A percentile compares a stretch with the other conserved stretches of the same genome.
phyloP scores from a whole-genome alignment of 768 basidiomycete species.

The Xerocomus potaroensis region DNA sequence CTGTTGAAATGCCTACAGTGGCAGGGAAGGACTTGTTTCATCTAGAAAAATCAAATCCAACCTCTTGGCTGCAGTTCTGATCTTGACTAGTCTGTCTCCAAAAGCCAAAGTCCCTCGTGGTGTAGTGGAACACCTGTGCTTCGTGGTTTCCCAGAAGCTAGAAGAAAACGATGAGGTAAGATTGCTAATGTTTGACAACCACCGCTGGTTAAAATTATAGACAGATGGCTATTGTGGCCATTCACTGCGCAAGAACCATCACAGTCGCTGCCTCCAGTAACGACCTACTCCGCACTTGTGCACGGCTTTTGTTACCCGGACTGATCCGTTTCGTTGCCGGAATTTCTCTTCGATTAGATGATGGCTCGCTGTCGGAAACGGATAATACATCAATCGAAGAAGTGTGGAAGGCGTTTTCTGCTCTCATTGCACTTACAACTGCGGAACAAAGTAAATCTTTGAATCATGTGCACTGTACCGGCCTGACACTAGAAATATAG shows the following conservation, averaged over 20 bases:
- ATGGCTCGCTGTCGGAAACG: conserved; percentile 51
- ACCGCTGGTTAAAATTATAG: conserved; percentile 1
- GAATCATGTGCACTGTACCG: background rate
- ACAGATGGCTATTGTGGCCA: conserved; percentile 78
- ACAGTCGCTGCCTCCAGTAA: conserved; percentile 69
- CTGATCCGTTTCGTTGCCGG: conserved; percentile 78
- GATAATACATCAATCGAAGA: conserved; percentile 66
- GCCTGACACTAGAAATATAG: conserved; percentile 35
- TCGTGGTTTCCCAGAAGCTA: conserved; percentile 78
- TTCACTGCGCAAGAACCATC: conserved; percentile 86
- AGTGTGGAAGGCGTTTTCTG: conserved; percentile 75
- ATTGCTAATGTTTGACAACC: conserved; percentile 9
- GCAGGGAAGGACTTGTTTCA: conserved; percentile 72
- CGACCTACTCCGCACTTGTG: conserved; percentile 64
- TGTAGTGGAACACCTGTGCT: conserved; percentile 81
- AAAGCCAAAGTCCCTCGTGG: conserved; percentile 63
- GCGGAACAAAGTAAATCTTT: conserved; percentile 58
- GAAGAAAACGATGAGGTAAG: conserved; percentile 63
- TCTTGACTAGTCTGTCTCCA: conserved; percentile 74
- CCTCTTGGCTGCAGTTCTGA: conserved; percentile 77
- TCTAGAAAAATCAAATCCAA: conserved; percentile 87
- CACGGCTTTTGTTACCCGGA: conserved; percentile 69
- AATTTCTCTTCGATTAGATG: conserved; percentile 57
- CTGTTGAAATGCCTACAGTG: conserved; percentile 41
- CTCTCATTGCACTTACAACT: conserved; percentile 52